Base-by-base conservation (phyloP, 1,139 yeast species). In the Candida tropicalis region DNA sequence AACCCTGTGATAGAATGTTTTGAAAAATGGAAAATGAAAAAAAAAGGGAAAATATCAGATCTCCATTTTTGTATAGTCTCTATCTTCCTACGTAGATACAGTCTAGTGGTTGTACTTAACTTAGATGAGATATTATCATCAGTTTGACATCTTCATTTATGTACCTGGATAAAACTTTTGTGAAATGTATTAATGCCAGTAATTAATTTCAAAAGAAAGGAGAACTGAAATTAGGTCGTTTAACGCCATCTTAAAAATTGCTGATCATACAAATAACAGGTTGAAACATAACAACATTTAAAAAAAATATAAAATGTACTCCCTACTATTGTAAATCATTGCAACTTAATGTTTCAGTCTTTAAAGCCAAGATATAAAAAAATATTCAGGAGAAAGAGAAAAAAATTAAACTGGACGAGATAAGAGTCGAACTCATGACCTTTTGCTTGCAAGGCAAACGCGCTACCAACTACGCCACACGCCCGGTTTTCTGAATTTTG, bases 401-500 rank as follows among this genome's bases (percentile, higher is more conserved):
- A 31, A 31, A 35, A 35, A 35, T 13, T 17, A 12, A 23, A 20
- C 26, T 46, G 50, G 50, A 46, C 42, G 44, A 41, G 43, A 41
- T 35, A 44, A 42, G 50, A 47, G 36, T 47, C 47, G 50, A 47
- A 47, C 50, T 42, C 46, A 35, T 73, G 82, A 77, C 82, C 82
- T 77, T 71, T 67, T 68, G 76, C 82, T 72, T 77, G 82, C 82
- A 76, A 77, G 77, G 82, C 80, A 69, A 67, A 72, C 82, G 82
- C 82, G 82, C 82, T 78, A 78, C 83, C 83, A 77, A 77, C 83
- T 78, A 73, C 82, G 82, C 83, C 81, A 78, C 81, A 75, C 81
- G 81, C 82, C 82, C 81, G 10, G 13, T n/a, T 40, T 35, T 9
- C n/a, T 23, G 31, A 18, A 11, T 3, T 15, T 35, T 23, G 29